phyloP scores from a whole-genome alignment of 768 basidiomycete genomes.

The Botryobasidium botryosum region DNA sequence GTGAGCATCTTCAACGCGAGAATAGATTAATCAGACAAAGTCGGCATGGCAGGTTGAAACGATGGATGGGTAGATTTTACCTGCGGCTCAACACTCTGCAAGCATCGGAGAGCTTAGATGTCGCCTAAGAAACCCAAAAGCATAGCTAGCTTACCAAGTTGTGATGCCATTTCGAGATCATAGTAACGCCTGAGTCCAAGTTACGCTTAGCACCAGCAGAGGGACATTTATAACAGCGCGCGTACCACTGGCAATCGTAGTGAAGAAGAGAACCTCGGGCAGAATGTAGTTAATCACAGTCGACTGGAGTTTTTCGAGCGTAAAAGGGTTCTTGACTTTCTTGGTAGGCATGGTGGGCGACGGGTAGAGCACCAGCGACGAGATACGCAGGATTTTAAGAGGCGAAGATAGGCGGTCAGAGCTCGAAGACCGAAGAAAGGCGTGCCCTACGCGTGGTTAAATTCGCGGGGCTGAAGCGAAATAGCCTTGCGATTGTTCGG shows the following conservation, averaged over 20 bases:
- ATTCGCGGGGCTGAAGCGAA: too few species aligned
- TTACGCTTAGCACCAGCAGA: background rate
- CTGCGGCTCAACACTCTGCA: background rate
- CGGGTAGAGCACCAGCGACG: too few species aligned
- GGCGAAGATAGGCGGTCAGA: too few species aligned
- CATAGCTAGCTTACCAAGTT: background rate
- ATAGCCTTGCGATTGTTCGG: too few species aligned
- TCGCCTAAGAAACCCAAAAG: too few species aligned
- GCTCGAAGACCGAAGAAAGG: too few species aligned
- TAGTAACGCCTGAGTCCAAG: background rate
- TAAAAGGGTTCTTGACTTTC: too few species aligned
- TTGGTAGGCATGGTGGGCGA: too few species aligned
- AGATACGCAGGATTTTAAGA: too few species aligned
- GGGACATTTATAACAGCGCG: background rate
- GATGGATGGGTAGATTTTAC: background rate
- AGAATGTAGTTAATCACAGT: background rate
- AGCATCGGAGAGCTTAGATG: too few species aligned
- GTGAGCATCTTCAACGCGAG: conserved; percentile 34
- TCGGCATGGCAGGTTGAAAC: background rate
- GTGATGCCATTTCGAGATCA: background rate
- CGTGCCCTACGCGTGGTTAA: too few species aligned
- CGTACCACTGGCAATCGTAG: background rate
- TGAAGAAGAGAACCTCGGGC: background rate
- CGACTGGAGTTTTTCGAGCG: background rate
- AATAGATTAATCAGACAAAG: background rate